A percentile compares a stretch with the other conserved stretches of the same genome.
Conservation (phyloP, 2,329 filamentous ascomycete species). For the Fusarium torreyae region DNA sequence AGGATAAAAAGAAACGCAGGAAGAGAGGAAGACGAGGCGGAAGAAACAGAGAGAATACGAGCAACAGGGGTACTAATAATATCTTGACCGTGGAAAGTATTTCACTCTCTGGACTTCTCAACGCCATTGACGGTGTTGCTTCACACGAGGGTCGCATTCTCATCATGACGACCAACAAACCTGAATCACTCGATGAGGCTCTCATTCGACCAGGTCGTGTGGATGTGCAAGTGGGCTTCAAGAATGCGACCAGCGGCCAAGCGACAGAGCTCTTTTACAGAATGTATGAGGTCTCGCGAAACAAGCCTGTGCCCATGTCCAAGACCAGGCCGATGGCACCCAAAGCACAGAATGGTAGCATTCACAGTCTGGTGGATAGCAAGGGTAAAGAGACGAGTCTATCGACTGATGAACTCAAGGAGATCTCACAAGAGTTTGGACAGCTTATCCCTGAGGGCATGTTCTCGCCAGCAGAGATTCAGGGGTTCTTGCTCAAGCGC, state of each 20-base stretch:
- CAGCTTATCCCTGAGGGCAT: slow-evolving; percentile 65
- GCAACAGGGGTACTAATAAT: slow-evolving; percentile 45
- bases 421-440: slow-evolving; percentile 66
- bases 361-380: slow-evolving; percentile 10
- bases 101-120: slow-evolving; percentile 83
- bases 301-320: slow-evolving; percentile 26
- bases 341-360: slow-evolving; percentile 25
- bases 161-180: slow-evolving; percentile 87
- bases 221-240: slow-evolving; percentile 78
- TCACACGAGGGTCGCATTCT: slow-evolving; percentile 84
- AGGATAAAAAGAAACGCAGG: slow-evolving; percentile 40
- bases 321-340: slow-evolving; percentile 7
- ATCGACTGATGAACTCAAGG: slow-evolving; percentile 58
- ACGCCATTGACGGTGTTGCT: slow-evolving; percentile 86
- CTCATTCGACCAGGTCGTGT: slow-evolving; percentile 82
- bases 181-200: slow-evolving; percentile 80
- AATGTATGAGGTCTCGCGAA: slow-evolving; percentile 68
- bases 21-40: slow-evolving; percentile 36
- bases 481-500: slow-evolving; percentile 74
- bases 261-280: slow-evolving; percentile 71
- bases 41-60: slow-evolving; percentile 37
- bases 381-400: slow-evolving; percentile 48
- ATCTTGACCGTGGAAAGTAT: slow-evolving; percentile 63
- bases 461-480: slow-evolving; percentile 74
- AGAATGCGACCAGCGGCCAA: slow-evolving; percentile 69